Percentiles rank a stretch among this genome's conserved stretches.
Evolutionary conservation across 2,329 filamentous ascomycete species (phyloP).

Genomic region (Fusarium temperatum): DNA sequence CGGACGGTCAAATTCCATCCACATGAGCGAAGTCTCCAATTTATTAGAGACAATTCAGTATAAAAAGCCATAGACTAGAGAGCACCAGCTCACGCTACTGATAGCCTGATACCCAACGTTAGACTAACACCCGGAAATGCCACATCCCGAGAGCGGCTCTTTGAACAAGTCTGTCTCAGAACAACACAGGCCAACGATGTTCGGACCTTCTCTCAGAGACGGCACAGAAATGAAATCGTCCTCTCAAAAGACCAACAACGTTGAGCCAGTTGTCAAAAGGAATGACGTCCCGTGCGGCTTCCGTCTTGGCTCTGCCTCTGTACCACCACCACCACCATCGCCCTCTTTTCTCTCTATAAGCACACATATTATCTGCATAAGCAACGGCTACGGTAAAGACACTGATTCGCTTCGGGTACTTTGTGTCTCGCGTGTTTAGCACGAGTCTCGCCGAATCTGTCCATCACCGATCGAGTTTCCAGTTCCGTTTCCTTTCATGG

Average conservation of each 20-base stretch:
- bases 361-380: neutral
- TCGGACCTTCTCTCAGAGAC: neutral
- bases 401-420: constrained; percentile 15
- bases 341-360: neutral
- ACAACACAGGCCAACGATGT: constrained; percentile 31
- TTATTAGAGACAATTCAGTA: neutral
- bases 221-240: constrained; percentile 3
- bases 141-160: constrained; percentile 43
- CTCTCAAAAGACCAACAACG: neutral
- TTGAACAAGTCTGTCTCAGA: constrained; percentile 42
- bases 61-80: neutral
- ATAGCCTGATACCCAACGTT: constrained; percentile 9
- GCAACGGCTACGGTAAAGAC: neutral
- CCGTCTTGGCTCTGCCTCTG: neutral
- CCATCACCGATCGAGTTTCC: constrained; percentile 13
- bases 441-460: constrained; percentile 20
- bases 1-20: neutral
- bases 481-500: constrained; percentile 6
- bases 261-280: constrained; percentile 13
- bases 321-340: neutral
- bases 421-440: constrained; percentile 10
- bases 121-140: constrained; percentile 45
- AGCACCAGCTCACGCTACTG: constrained; percentile 21
- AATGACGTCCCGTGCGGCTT: constrained; percentile 16
- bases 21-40: neutral